Evolutionary conservation across 208 protist genomes (phyloP).

Genomic region (Crithidia expoeki): DNA sequence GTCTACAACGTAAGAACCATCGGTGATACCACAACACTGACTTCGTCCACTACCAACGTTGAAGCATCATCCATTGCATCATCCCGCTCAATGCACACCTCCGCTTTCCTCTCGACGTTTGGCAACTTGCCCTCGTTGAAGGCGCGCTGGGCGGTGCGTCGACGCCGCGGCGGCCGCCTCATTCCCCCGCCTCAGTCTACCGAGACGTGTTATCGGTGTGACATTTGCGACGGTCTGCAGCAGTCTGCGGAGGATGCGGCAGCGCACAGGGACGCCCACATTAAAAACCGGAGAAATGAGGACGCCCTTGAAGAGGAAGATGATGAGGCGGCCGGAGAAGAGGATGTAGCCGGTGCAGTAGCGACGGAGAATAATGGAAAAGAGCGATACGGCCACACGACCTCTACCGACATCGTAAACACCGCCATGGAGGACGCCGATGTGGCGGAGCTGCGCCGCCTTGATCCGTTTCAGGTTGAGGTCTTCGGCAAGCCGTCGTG

Average conservation of each 20-base stretch:
- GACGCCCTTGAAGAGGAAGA: neutral
- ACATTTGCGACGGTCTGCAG: conserved; percentile 62
- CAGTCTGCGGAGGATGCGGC: neutral
- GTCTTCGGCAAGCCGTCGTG: conserved; percentile 45
- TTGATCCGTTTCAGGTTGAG: conserved; percentile 66
- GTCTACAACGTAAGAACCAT: no score
- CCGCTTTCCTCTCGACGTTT: conserved; percentile 27
- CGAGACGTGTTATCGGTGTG: conserved; percentile 62
- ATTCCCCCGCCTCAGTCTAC: neutral
- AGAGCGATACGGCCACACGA: conserved; percentile 26
- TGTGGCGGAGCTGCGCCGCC: conserved; percentile 59
- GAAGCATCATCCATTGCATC: neutral
- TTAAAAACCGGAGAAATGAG: no score
- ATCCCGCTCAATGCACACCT: no score
- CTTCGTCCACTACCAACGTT: neutral
- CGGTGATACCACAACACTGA: neutral
- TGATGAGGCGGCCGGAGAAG: conserved; percentile 41
- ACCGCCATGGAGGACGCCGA: conserved; percentile 63
- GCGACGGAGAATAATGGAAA: conserved; percentile 11
- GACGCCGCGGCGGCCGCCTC: conserved; percentile 8
- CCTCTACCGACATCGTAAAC: conserved; percentile 65
- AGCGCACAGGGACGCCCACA: neutral
- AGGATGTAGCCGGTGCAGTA: conserved; percentile 14
- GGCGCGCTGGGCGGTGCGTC: conserved; percentile 31
- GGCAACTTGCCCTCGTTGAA: conserved; percentile 25